Evolutionary conservation across 129 eudicot species (phyloP), one percentile per base, ranked within the genome.

Genomic region (Artemisia annua): DNA sequence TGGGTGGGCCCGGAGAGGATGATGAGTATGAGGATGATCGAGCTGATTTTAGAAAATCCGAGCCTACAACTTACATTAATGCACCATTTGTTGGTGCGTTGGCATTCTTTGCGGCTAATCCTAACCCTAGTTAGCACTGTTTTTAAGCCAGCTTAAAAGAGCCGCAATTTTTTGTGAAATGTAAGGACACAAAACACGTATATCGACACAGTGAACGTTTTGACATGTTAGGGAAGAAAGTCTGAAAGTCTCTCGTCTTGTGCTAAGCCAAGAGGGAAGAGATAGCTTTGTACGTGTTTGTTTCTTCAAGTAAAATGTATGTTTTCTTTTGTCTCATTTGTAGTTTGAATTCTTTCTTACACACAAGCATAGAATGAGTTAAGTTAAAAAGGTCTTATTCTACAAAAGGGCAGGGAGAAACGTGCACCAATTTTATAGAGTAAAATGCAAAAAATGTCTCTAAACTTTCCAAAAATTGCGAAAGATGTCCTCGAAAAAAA

Each of bases 51-150:
- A 66, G 78, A 57, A 86, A 94, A 63, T 90, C 98, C 0, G 98
- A 94, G 73, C 98, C 98, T 13, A 88, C 98, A 0, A 94, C 98
- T 1, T 94, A 94, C 22, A 90, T 88, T 53, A 94, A 94, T 80
- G 98, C 98, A 16, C 98, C 98, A 4, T 88, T 94, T 75, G 96
- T 94, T 20, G 98, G 98, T 56, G 97, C 71, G 43, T 81, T 94
- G 35, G 98, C 97, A 6, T 94, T 82, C 74, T 90, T 94, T 75
- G 73, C 68, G 15, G 95, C 96, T 57, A 87, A 93, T 63, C 96
- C 98, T 20, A 79, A 81, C 63, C 74, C 78, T 19, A 76, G 55
- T 57, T 82, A 84, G 81, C 48, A 15, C 3, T 20, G 24, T 14
- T 68, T 28, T 69, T 70, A 39, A 16, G 43, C 7, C 6, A 35